phyloP scores from a whole-genome alignment of 2,329 filamentous ascomycete species.

The Grosmannia serpens region DNA sequence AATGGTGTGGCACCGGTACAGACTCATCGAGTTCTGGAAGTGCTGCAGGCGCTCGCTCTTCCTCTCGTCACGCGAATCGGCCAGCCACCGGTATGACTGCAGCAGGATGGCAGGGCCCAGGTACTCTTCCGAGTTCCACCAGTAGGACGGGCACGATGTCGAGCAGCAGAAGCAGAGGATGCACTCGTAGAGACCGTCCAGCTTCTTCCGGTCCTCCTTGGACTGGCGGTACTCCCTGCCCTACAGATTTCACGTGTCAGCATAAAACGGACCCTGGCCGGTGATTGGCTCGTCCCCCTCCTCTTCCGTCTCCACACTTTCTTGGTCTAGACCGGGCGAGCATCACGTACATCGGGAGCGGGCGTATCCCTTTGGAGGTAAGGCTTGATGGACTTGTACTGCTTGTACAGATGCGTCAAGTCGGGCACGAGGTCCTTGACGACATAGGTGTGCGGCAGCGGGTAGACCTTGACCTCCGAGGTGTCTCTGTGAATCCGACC shows the following conservation, averaged over 20 bases:
- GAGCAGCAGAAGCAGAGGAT: slow-evolving; percentile 99
- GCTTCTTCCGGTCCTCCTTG: slow-evolving; percentile 87
- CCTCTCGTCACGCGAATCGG: slow-evolving; percentile 87
- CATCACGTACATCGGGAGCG: slow-evolving; percentile 60
- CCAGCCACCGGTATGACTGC: slow-evolving; percentile 96
- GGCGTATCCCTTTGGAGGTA: slow-evolving; percentile 89
- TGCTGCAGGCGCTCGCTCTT: slow-evolving; percentile 78
- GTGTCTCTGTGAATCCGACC: slow-evolving; percentile 87
- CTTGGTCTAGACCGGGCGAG: no score
- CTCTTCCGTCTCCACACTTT: no score
- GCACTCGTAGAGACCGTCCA: slow-evolving; percentile 97
- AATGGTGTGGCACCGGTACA: slow-evolving; percentile 99
- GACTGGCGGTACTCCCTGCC: slow-evolving; percentile 87
- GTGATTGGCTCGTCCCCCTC: background rate
- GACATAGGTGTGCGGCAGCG: slow-evolving; percentile 94
- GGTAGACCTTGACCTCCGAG: slow-evolving; percentile 88
- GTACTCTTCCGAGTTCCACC: slow-evolving; percentile 99
- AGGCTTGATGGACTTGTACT: slow-evolving; percentile 99
- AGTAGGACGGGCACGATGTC: slow-evolving; percentile 98
- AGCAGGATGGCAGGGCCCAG: slow-evolving; percentile 92
- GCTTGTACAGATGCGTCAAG: slow-evolving; percentile 98
- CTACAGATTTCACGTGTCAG: slow-evolving; percentile 28
- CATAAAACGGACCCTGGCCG: no score
- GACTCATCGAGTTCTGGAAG: slow-evolving; percentile 95
- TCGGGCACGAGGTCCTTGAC: slow-evolving; percentile 98